phyloP scores from a whole-genome alignment of 2,329 filamentous ascomycete genomes.

The Fusarium sp. region DNA sequence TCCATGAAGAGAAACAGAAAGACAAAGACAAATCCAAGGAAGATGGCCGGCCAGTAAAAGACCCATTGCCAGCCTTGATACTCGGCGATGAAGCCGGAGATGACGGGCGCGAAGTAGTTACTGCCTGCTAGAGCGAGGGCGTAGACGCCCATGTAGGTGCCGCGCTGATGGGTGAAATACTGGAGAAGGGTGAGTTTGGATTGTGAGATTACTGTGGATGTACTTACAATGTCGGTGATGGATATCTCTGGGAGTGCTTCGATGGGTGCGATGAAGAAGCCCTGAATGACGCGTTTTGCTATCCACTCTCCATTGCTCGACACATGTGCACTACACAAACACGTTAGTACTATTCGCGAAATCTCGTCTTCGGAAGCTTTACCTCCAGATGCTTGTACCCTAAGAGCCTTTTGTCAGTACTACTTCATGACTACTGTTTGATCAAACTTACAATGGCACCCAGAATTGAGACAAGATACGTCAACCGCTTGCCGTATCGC shows the following conservation, averaged over 20 bases:
- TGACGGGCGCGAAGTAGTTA: conserved; percentile 60
- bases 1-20: conserved; percentile 69
- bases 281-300: conserved; percentile 59
- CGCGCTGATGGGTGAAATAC: conserved; percentile 58
- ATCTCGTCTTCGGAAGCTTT: rapidly evolving
- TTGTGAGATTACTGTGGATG: rapidly evolving
- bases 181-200: background rate
- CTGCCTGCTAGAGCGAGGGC: conserved; percentile 55
- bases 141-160: conserved; percentile 59
- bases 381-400: conserved; percentile 47
- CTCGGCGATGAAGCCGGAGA: conserved; percentile 60
- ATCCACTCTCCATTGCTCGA: conserved; percentile 58
- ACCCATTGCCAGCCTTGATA: conserved; percentile 58
- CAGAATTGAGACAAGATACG: conserved; percentile 54
- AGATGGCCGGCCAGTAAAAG: conserved; percentile 59
- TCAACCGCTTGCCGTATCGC: conserved; percentile 58
- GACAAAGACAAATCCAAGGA: conserved; percentile 52
- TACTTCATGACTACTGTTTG: rapidly evolving
- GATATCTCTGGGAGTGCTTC: conserved; percentile 61
- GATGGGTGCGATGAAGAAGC: conserved; percentile 60
- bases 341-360: background rate
- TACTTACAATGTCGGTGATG: conserved; percentile 55
- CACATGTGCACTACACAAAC: conserved; percentile 50
- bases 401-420: background rate
- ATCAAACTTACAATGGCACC: conserved; percentile 46